Conservation (phyloP, 2,329 filamentous ascomycete species). For the Colletotrichum ledebouriae region DNA sequence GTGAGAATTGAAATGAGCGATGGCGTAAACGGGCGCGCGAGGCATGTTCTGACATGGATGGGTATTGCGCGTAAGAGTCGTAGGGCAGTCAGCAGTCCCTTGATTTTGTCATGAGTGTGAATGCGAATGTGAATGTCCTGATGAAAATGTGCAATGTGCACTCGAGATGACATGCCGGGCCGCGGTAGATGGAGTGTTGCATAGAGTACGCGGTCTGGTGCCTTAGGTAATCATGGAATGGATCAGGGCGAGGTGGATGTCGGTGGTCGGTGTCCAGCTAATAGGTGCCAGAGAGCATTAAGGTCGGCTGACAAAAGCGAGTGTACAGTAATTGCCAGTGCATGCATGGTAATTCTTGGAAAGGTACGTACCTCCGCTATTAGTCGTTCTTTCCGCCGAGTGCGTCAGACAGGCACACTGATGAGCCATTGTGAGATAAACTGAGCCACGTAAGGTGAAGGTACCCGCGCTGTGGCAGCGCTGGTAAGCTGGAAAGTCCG, state of each 20-base stretch:
- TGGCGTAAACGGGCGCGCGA: constrained; percentile 7
- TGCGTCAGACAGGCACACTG: constrained; percentile 32
- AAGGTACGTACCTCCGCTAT: constrained; percentile 23
- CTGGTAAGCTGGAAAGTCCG: constrained; percentile 42
- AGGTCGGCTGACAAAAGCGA: no score
- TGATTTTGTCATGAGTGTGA: background rate
- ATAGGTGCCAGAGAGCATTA: no score
- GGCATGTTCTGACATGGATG: constrained; percentile 15
- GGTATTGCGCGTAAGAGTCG: background rate
- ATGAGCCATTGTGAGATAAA: background rate
- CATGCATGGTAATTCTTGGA: background rate
- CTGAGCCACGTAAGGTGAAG: background rate
- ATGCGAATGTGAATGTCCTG: background rate
- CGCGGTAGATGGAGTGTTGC: background rate
- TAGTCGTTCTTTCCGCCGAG: constrained; percentile 18
- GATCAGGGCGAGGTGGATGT: background rate
- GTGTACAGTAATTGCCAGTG: constrained; percentile 14
- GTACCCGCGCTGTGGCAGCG: background rate
- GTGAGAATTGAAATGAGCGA: constrained; percentile 4
- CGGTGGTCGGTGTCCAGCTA: constrained; percentile 9
- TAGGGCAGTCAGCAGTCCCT: background rate
- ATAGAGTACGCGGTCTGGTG: no score
- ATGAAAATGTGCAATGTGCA: constrained; percentile 16
- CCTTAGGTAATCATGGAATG: background rate
- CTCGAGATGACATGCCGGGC: constrained; percentile 21